Conservation (phyloP, 805 yeast genomes). For the Torulaspora gathmanii region DNA sequence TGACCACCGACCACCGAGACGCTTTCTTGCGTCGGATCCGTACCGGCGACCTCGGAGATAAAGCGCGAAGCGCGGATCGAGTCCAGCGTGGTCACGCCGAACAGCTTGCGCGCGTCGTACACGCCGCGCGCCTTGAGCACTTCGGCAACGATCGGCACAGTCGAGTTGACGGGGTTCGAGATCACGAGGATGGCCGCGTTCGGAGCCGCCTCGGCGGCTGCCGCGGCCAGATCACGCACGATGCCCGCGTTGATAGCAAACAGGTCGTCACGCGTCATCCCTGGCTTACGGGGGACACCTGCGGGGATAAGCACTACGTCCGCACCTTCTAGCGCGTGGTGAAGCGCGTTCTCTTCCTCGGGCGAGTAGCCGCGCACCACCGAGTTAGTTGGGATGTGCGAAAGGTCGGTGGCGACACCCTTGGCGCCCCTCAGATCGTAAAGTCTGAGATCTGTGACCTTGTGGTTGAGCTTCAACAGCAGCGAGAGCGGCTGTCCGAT, state of each 20-base stretch:
- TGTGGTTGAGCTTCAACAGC: constrained; percentile 79
- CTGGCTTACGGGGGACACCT: constrained; percentile 98
- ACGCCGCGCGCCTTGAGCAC: constrained; percentile 79
- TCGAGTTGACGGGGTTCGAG: constrained; percentile 95
- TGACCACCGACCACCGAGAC: constrained; percentile 95
- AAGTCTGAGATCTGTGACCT: constrained; percentile 78
- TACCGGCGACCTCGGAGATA: constrained; percentile 47
- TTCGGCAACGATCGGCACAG: constrained; percentile 95
- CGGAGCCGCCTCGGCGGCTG: constrained; percentile 77
- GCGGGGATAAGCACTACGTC: constrained; percentile 92
- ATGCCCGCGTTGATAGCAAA: constrained; percentile 95
- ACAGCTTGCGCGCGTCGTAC: constrained; percentile 85
- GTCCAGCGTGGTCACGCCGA: constrained; percentile 95
- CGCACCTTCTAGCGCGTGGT: constrained; percentile 62
- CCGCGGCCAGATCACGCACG: constrained; percentile 86
- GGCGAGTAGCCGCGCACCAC: constrained; percentile 84
- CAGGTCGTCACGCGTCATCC: constrained; percentile 97
- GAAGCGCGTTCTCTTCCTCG: constrained; percentile 63
- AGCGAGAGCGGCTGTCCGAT: constrained; percentile 88
- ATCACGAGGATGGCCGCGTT: constrained; percentile 77
- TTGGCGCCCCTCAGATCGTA: constrained; percentile 90
- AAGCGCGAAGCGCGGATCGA: constrained; percentile 86
- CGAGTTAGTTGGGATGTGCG: constrained; percentile 91
- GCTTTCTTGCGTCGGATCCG: constrained; percentile 69
- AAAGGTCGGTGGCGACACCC: constrained; percentile 95